Base-by-base conservation (phyloP, 345 rosid genomes). In the Triadica sebifera region DNA sequence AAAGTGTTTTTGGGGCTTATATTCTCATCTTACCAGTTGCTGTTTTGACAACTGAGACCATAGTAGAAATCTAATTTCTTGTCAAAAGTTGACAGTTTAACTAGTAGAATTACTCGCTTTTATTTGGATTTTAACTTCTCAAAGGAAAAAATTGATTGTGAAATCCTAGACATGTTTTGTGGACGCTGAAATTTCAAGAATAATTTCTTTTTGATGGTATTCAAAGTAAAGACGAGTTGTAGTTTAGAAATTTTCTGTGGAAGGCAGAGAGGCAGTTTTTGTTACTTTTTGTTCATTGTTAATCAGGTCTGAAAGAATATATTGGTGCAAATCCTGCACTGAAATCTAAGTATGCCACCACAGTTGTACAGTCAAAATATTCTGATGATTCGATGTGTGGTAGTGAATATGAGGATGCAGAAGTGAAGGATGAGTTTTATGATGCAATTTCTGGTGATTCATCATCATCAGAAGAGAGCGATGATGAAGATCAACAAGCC, bases 301-400 rank as follows among this genome's bases (percentile, higher is more conserved):
- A 10, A 81, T 76, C 89, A 93, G 99, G 98, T 84, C 83, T 95
- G 78, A 93, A 93, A 79, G 98, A 95, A 82, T 95, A 88, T 79
- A 81, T 95, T 57, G 93, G 90, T 80, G 99, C 99, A 77, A 95
- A 89, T 81, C 99, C 98, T 67, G 87, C 85, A 34, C 82, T 91
- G 71, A 89, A 83, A 80, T 72, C 76, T 77, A 90, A 88, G 78
- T 65, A 82, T 78, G 73, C 93, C 24, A 69, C 82, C 47, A 82
- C 83, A n/a, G 80, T 89, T 76, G 71, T 88, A 63, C 88, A 83
- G 57, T 82, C 97, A 58, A 90, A 89, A 80, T 13, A 75, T 51
- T 80, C 87, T 45, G 89, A 85, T 80, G 75, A 73, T 64, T 82
- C 82, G 25, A 29, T 29, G 34, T 73, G 88, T 50, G 77, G 64